These are phyloP conservation scores for Akanthomyces lecanii DNA, from an alignment of 2,329 filamentous ascomycete genomes.

Conservation along the genomic window DNA sequence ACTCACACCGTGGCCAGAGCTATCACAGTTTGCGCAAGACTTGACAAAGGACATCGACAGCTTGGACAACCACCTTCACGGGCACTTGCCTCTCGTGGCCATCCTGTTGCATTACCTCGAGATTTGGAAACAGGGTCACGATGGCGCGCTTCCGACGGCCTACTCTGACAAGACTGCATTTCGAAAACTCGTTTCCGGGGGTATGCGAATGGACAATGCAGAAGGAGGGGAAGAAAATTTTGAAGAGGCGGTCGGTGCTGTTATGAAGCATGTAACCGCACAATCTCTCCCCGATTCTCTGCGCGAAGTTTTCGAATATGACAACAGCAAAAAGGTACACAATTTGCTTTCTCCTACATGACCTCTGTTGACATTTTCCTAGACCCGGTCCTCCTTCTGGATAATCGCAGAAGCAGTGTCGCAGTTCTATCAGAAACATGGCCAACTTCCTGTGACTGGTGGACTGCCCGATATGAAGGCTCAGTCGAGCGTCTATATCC, in stretches of 20 bases:
- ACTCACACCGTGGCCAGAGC: slow-evolving; percentile 79
- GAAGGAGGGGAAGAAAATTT: slow-evolving; percentile 96
- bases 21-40: slow-evolving; percentile 60
- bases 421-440: slow-evolving; percentile 69
- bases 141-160: slow-evolving; percentile 62
- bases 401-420: slow-evolving; percentile 76
- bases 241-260: slow-evolving; percentile 82
- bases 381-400: slow-evolving; percentile 71
- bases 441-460: slow-evolving; percentile 76
- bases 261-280: slow-evolving; percentile 77
- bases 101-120: slow-evolving; percentile 79
- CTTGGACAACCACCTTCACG: slow-evolving; percentile 76
- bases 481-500: slow-evolving; percentile 81
- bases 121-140: slow-evolving; percentile 69
- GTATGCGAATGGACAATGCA: slow-evolving; percentile 65
- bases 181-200: slow-evolving; percentile 62
- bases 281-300: slow-evolving; percentile 65
- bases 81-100: slow-evolving; percentile 83
- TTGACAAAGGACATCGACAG: slow-evolving; percentile 66
- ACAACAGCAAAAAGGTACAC: slow-evolving; percentile 47
- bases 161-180: slow-evolving; percentile 89
- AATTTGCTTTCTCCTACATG: background rate
- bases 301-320: slow-evolving; percentile 72
- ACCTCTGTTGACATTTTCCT: slow-evolving; percentile 25
- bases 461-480: slow-evolving; percentile 97